Percentiles rank a stretch among this genome's conserved stretches.
These are phyloP conservation scores for Ophiostoma australiae DNA, from an alignment of 2,329 filamentous ascomycete genomes.

Conservation along the genomic window DNA sequence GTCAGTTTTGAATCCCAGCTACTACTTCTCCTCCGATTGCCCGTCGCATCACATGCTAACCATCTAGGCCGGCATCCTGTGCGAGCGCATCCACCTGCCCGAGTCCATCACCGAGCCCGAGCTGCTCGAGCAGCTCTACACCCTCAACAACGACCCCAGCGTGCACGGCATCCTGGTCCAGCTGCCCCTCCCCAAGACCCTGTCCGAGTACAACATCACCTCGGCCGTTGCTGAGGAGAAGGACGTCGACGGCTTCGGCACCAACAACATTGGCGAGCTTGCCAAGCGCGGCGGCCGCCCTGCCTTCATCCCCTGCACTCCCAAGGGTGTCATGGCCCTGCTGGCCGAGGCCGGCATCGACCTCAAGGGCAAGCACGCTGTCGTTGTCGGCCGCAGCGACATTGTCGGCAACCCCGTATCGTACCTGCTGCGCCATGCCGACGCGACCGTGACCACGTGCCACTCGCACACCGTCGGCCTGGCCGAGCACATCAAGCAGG, in stretches of 20 bases:
- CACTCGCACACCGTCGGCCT: conserved; percentile 81
- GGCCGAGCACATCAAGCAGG: conserved; percentile 67
- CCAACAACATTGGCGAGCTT: conserved; percentile 90
- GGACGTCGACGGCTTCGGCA: conserved; percentile 96
- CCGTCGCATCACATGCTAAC: neutral
- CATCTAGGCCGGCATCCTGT: conserved; percentile 74
- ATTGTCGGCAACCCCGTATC: conserved; percentile 97
- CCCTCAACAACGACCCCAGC: conserved; percentile 77
- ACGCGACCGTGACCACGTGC: conserved; percentile 94
- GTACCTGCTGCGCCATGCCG: conserved; percentile 88
- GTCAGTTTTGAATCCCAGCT: conserved; percentile 43
- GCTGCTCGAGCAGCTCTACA: conserved; percentile 73
- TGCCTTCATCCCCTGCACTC: conserved; percentile 89
- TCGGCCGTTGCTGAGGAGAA: conserved; percentile 89
- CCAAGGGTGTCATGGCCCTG: conserved; percentile 93
- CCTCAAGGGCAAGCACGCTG: conserved; percentile 82
- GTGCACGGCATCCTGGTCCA: conserved; percentile 94
- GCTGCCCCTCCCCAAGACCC: conserved; percentile 79
- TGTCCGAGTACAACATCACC: conserved; percentile 86
- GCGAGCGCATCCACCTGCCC: conserved; percentile 78
- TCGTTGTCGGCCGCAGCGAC: conserved; percentile 90
- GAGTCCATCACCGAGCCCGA: conserved; percentile 78
- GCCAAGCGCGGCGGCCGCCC: conserved; percentile 90
- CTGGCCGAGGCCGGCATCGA: conserved; percentile 79
- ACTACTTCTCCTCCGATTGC: neutral